Base-by-base conservation (phyloP, 2,329 filamentous ascomycete genomes). In the Dactylellina haptotyla region DNA sequence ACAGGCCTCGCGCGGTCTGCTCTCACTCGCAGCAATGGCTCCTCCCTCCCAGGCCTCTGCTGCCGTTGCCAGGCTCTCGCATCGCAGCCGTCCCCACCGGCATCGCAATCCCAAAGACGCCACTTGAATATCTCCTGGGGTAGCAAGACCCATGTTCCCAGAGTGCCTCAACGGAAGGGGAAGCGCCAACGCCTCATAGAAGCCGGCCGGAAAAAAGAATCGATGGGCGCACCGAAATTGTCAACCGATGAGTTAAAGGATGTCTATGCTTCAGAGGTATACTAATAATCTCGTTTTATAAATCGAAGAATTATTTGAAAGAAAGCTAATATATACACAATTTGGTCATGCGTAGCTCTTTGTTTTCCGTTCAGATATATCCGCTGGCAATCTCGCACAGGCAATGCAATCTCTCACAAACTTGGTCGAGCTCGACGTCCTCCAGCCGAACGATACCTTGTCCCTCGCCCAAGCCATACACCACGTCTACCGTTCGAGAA, bases 381-480 rank as follows among this genome's bases (percentile, higher is more conserved):
- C 75, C 0, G 75, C 77, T 3, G 67, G 76, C 2, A 77, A 77
- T 14, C 54, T 78, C 18, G 25, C 59, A 8, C 45, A 63, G 1
- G 77, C 77, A 5, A 77, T 78, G 77, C 74, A 75, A 50, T 57
- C 62, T 4, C 70, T 74, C 30, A n/a, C 32, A 8, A 74, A 74
- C 70, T 76, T 78, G 10, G 58, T 75, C n/a, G 75, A 76, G 8
- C 58, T 77, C 18, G 74, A 45, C 0, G 64, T 78, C 23, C 76
- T 78, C 30, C 58, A n/a, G 3, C 20, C 62, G 3, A 34, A 62
- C 9, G 77, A 78, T 41, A 74, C 76, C 16, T 74, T 67, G 8
- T 77, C 76, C 32, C 72, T 78, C 20, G 48, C 76, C 14, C 75
- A 77, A 32, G 78, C 80, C 16, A 63, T 83, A 0, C 82, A 84